Evolutionary conservation across 139 green algal species (phyloP).

Genomic region (Volvox reticuliferus): DNA sequence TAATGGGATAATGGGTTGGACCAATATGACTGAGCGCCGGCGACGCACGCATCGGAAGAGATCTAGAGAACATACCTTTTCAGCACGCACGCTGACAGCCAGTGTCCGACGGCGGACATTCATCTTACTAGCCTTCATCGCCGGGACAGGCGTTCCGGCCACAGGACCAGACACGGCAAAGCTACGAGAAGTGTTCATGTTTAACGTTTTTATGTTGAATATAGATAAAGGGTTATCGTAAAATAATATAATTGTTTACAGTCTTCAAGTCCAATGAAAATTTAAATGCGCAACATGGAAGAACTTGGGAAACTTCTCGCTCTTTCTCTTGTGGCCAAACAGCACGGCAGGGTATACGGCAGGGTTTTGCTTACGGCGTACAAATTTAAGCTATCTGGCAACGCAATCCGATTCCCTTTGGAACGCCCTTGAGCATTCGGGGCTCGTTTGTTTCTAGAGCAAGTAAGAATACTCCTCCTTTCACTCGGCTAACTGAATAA

Average conservation of each 20-base stretch:
- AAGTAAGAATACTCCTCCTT: neutral
- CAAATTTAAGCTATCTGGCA: neutral
- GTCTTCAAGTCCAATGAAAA: neutral
- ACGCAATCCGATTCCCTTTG: neutral
- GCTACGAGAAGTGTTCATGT: neutral
- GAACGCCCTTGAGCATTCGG: neutral
- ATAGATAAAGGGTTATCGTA: no score
- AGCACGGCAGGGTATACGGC: no score
- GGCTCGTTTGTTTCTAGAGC: neutral
- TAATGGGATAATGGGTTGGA: conserved; percentile 15
- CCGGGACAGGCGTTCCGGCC: neutral
- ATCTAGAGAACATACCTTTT: conserved; percentile 11
- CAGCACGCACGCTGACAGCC: conserved; percentile 29
- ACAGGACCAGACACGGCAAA: neutral
- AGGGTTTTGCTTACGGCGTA: no score
- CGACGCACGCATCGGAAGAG: neutral
- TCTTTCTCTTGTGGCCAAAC: neutral
- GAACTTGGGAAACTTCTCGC: neutral
- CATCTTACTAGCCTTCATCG: neutral
- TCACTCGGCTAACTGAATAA: neutral
- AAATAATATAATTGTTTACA: neutral
- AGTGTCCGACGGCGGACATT: neutral
- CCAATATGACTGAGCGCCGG: neutral
- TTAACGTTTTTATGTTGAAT: no score
- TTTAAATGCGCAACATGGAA: neutral